Conservation (phyloP, 306 rosid species). For the Sophora flavescens region DNA sequence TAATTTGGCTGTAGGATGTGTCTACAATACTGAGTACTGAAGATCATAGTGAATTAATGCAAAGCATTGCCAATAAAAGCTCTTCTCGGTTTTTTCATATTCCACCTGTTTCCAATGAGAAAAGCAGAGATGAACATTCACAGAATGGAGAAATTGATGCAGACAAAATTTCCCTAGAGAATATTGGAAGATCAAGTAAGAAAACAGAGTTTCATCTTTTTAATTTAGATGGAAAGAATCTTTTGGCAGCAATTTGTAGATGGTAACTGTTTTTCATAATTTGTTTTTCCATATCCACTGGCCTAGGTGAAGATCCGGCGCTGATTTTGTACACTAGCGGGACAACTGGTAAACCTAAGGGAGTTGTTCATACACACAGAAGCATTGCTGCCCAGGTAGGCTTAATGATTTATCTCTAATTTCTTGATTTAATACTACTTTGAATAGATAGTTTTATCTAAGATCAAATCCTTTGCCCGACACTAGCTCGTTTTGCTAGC, state of each 20-base stretch:
- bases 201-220: conserved; percentile 27
- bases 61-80: conserved; percentile 75
- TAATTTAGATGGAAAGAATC: conserved; percentile 19
- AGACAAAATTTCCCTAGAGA: conserved; percentile 51
- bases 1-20: conserved; percentile 68
- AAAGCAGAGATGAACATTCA: conserved; percentile 51
- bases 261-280: conserved; percentile 31
- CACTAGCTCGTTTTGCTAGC: conserved; percentile 21
- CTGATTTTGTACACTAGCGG: conserved; percentile 91
- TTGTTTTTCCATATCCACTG: conserved; percentile 46
- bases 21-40: conserved; percentile 87
- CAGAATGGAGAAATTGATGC: conserved; percentile 52
- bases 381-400: conserved; percentile 87
- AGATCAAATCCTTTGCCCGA: conserved; percentile 33
- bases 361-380: conserved; percentile 93
- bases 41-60: conserved; percentile 79
- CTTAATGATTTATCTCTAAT: conserved; percentile 14
- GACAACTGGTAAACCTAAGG: conserved; percentile 98
- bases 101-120: conserved; percentile 66
- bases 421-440: conserved; percentile 32
- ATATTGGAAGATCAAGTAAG: conserved; percentile 62
- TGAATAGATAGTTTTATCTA: conserved; percentile 21
- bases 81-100: conserved; percentile 71
- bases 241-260: conserved; percentile 20
- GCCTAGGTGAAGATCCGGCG: conserved; percentile 89